A percentile compares a stretch with the other conserved stretches of the same genome.
These are phyloP conservation scores for Hortiboletus flavorubellus DNA, from an alignment of 768 basidiomycete species.

Conservation along the genomic window DNA sequence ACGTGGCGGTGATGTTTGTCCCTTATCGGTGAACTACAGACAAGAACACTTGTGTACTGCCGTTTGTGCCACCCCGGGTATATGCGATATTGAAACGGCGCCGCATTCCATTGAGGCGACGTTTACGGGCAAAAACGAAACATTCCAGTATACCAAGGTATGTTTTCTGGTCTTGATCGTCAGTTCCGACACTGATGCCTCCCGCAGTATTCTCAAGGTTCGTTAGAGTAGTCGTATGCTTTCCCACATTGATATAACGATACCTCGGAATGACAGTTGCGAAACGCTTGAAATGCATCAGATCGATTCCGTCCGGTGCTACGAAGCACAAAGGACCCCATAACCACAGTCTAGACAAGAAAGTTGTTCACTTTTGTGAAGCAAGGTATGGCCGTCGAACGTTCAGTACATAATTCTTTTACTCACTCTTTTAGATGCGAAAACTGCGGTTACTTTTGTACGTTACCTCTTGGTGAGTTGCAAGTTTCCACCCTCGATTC, in stretches of 20 bases:
- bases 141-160: conserved; percentile 65
- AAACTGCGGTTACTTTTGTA: conserved; percentile 58
- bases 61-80: conserved; percentile 43
- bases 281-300: conserved; percentile 49
- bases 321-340: conserved; percentile 46
- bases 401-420: background rate
- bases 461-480: conserved; percentile 47
- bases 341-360: conserved; percentile 42
- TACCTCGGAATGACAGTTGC: conserved; percentile 32
- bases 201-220: conserved; percentile 60
- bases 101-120: conserved; percentile 61
- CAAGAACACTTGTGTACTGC: conserved; percentile 49
- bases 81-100: conserved; percentile 56
- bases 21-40: conserved; percentile 28
- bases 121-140: conserved; percentile 57
- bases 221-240: background rate
- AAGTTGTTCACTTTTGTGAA: conserved; percentile 55
- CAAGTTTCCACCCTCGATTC: accelerated
- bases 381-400: conserved; percentile 31
- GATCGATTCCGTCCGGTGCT: conserved; percentile 42
- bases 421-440: conserved; percentile 39
- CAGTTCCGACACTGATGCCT: background rate
- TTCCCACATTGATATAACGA: background rate
- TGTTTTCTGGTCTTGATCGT: background rate
- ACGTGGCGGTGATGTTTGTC: background rate